Base-by-base conservation (phyloP, 1,284 basidiomycete species). In the Puccinia horiana region DNA sequence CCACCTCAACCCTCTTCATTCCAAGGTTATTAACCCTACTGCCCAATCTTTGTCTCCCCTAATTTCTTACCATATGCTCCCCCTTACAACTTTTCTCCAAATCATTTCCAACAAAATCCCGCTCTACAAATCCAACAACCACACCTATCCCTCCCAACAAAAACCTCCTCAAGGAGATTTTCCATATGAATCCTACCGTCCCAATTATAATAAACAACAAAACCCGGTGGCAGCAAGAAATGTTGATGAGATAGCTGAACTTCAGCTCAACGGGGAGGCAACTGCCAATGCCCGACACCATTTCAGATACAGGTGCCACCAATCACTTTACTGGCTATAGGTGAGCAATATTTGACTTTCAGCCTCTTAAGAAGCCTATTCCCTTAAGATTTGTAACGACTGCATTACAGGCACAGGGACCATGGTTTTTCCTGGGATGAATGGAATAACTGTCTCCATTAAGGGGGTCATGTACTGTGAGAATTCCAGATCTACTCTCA, bases 381-480 rank as follows among this genome's bases (percentile, higher is more conserved):
- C 72, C 72, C 5, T 40, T 74, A 23, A 52, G 26, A 35, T 44
- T 74, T 3, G 52, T 44, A 29, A 73, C 70, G 26, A 47, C 18
- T 35, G 6, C 18, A 52, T 74, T 11, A 74, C 72, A 49, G 44
- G 44, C 14, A 35, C 35, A 3, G 72, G 72, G 18, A 52, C 44
- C 2, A 16, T 74, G n/a, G 12, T 35, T 74, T 74, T 74, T 47
- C 72, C 42, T 44, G 72, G 72, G n/a, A 37, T 32, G n/a, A n/a
- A n/a, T n/a, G n/a, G n/a, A n/a, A n/a, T n/a, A n/a, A n/a, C n/a
- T n/a, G n/a, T n/a, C n/a, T 37, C 32, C 35, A 11, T 74, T 35
- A 49, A 52, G 12, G 52, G 52, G 18, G 72, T 74, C 2, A 35
- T 52, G 37, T 74, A 54, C 29, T 74, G 72, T 74, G 72, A 74